Evolutionary conservation across 129 eudicot species (phyloP), one percentile per base, ranked within the genome.

Genomic region (Flaveria robusta): DNA sequence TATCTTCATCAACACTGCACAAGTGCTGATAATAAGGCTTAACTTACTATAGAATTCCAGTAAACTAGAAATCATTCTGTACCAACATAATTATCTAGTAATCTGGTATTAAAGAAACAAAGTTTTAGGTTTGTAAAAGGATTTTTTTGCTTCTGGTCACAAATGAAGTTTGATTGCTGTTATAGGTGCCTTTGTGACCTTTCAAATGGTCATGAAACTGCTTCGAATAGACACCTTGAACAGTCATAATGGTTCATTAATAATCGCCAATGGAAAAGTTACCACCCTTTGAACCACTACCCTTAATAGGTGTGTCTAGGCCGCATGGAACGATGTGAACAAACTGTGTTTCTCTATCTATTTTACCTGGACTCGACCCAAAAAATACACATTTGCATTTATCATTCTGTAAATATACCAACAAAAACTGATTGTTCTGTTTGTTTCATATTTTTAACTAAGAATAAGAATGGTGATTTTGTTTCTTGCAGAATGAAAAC

Each of bases 401-500:
- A 16, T n/a, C 22, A 3, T 7, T 52, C 9, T 5, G 2, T 5
- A n/a, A 18, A 14, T 47, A 47, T 47, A 13, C n/a, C 52, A 2
- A 47, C 52, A 13, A 47, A 47, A 43, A 47, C 18, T 11, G 26
- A 16, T 13, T 60, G 39, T 5, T 60, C 18, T 13, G 16, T 23
- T 60, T 23, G 37, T 60, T 23, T 24, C 19, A n/a, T 6, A 34
- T 31, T 10, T 26, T 69, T 46, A 67, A 58, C 56, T 37, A 50
- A 67, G 65, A 59, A 60, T 37, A 50, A 67, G 65, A 59, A 60
- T 47, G 77, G 54, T 26, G 72, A 67, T 64, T 62, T 13, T 69
- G 45, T 24, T 72, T 77, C 60, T 72, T 81, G 85, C 94, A 90
- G 97, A 91, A 91, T 79, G 97, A 91, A 74, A 91, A 91, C 85